Conservation (phyloP, 129 eudicot species). For the Sambucus nigra region DNA sequence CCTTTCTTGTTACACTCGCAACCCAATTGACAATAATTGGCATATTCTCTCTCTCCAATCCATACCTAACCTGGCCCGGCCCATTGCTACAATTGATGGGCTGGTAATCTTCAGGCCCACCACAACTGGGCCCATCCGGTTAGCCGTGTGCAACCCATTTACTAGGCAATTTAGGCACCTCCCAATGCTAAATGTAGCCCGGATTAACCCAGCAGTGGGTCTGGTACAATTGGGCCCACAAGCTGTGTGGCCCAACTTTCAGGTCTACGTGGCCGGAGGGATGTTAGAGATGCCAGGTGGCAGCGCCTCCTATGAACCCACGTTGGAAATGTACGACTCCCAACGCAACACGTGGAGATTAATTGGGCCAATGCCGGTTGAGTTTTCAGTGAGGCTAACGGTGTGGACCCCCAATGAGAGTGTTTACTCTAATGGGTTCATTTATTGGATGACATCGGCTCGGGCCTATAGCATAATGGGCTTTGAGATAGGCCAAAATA, state of each 20-base stretch:
- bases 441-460: constrained; percentile 77
- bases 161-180: constrained; percentile 42
- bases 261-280: constrained; percentile 59
- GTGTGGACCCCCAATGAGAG: constrained; percentile 81
- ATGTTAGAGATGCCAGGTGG: constrained; percentile 38
- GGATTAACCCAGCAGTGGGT: constrained; percentile 74
- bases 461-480: constrained; percentile 69
- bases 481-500: constrained; percentile 31
- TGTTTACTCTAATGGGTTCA: constrained; percentile 35
- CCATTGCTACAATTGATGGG: constrained; percentile 39
- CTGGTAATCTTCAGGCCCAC: constrained; percentile 34
- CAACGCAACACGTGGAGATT: constrained; percentile 27
- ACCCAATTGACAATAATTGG: constrained; percentile 38
- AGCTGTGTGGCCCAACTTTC: constrained; percentile 1
- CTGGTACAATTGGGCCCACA: constrained; percentile 15
- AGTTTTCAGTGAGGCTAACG: constrained; percentile 61
- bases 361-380: constrained; percentile 53
- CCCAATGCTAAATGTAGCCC: constrained; percentile 22
- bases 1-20: constrained; percentile 39
- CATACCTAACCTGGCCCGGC: constrained; percentile 20
- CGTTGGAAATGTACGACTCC: constrained; percentile 58
- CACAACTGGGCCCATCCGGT: constrained; percentile 16
- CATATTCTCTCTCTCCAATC: constrained; percentile 26
- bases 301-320: constrained; percentile 38
- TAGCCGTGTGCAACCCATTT: constrained; percentile 51